phyloP scores from a whole-genome alignment of 148 eudicot genomes.

The Cornus controversa region DNA sequence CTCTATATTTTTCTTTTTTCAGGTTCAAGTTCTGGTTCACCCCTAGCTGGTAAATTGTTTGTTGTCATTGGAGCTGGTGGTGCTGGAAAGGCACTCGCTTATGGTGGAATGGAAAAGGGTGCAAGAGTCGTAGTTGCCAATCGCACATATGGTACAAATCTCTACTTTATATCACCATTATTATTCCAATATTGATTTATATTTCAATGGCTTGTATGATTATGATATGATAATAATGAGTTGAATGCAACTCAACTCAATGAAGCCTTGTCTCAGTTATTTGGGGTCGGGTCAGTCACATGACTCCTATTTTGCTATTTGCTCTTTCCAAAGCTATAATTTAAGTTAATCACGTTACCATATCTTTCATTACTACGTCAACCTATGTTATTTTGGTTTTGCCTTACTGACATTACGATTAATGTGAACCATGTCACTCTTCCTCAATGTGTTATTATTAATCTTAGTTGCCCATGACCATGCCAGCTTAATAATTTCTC shows the following conservation, averaged over 20 bases:
- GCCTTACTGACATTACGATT: too few species aligned
- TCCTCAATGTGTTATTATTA: too few species aligned
- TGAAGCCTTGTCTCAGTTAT: too few species aligned
- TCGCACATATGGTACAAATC: constrained; percentile 60
- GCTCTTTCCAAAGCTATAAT: not conserved
- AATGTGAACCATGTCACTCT: too few species aligned
- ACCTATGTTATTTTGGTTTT: too few species aligned
- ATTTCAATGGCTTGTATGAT: constrained; percentile 1
- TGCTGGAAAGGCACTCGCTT: constrained; percentile 83
- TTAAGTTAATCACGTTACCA: too few species aligned
- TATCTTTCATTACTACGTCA: too few species aligned
- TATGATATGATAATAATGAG: too few species aligned
- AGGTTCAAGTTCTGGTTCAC: constrained; percentile 43
- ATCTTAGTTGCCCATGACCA: too few species aligned
- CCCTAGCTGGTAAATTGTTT: constrained; percentile 61
- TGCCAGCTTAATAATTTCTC: too few species aligned
- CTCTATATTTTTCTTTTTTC: constrained; percentile 7
- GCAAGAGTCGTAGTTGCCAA: constrained; percentile 72
- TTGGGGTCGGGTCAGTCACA: too few species aligned
- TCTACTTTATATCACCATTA: not conserved
- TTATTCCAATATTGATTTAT: not conserved
- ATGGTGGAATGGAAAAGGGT: constrained; percentile 76
- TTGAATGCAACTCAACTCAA: not conserved
- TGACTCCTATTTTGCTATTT: not conserved
- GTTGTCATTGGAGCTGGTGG: constrained; percentile 88